Base-by-base conservation (phyloP, 2,329 filamentous ascomycete genomes). In the Verruconis gallopava region DNA sequence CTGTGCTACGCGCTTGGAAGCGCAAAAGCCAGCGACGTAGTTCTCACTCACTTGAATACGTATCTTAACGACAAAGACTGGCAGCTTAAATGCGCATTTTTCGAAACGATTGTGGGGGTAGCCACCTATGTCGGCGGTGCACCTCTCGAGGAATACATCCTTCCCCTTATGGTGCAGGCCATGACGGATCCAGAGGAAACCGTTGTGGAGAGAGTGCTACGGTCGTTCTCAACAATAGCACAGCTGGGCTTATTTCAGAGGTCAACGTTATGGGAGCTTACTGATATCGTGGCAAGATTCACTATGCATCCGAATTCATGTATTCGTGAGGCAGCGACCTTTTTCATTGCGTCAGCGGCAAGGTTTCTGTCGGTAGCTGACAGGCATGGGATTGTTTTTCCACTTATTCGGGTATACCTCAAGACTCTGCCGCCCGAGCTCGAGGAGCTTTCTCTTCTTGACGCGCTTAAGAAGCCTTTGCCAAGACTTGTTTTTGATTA, bases 1-100 rank as follows among this genome's bases (percentile, higher is more conserved):
- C 69, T 98, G 1, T 98, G 91, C 56, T 77, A 95, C 50, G 96
- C 98, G 60, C 96, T 98, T 50, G 86, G 85, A 3, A 88, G 83
- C 46, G 73, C 79, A n/a, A 81, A 86, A 54, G 82, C 89, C 1
- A 95, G 93, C 57, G 91, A 98, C 55, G 85, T 98, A n/a, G 79
- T 98, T 13, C 67, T 98, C 17, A 93, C 86, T 21, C 91, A 98
- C 62, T 68, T 98, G 20, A 96, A 96, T 55, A 98, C 91, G 0
- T 98, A 98, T 53, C 65, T 98, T 5, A 98, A 98, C 50, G 91
- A 96, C 53, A 77, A 81, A 33, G 88, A 98, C 57, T 98, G 91
- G 91, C 85, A 85, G 58, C 66, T 98, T 21, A 95, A 94, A 59
- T 95, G 86, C 53, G 86, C 89, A 2, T 96, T 96, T 56, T 95